These are phyloP conservation scores for Verticillium nonalfalfae DNA, from an alignment of 2,329 filamentous ascomycete species.

Conservation along the genomic window DNA sequence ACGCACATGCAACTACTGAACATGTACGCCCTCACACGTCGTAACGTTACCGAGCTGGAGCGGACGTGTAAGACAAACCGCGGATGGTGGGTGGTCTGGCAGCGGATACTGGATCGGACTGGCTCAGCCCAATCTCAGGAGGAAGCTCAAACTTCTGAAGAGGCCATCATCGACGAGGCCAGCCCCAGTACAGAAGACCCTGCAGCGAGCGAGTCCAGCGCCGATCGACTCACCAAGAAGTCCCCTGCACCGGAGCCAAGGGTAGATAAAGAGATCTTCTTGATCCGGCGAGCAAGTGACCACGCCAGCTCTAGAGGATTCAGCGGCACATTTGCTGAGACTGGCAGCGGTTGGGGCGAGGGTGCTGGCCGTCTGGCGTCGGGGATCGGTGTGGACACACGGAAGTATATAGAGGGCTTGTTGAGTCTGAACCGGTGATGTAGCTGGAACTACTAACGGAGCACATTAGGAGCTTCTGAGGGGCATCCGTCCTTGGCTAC, in stretches of 20 bases:
- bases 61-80: constrained; percentile 59
- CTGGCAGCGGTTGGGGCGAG: constrained; percentile 38
- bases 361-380: constrained; percentile 58
- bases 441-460: not conserved
- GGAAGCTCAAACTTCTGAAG: not conserved
- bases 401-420: constrained; percentile 67
- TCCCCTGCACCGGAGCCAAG: not conserved
- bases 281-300: constrained; percentile 55
- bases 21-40: constrained; percentile 41
- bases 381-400: constrained; percentile 72
- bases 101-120: constrained; percentile 39
- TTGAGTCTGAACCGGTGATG: constrained; percentile 48
- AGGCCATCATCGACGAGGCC: not conserved
- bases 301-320: constrained; percentile 32
- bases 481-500: too few species aligned
- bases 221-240: not conserved
- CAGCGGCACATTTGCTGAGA: constrained; percentile 25
- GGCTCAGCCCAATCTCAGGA: constrained; percentile 8
- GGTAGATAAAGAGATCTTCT: constrained; percentile 52
- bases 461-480: too few species aligned
- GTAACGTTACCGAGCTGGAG: constrained; percentile 41
- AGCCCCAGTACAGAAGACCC: not conserved
- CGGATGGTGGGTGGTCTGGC: constrained; percentile 68
- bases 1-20: constrained; percentile 60
- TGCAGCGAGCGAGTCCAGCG: not conserved